A percentile compares a stretch with the other conserved stretches of the same genome.
Evolutionary conservation across 2,329 filamentous ascomycete genomes (phyloP).

Genomic region (Apiospora saccharicola): DNA sequence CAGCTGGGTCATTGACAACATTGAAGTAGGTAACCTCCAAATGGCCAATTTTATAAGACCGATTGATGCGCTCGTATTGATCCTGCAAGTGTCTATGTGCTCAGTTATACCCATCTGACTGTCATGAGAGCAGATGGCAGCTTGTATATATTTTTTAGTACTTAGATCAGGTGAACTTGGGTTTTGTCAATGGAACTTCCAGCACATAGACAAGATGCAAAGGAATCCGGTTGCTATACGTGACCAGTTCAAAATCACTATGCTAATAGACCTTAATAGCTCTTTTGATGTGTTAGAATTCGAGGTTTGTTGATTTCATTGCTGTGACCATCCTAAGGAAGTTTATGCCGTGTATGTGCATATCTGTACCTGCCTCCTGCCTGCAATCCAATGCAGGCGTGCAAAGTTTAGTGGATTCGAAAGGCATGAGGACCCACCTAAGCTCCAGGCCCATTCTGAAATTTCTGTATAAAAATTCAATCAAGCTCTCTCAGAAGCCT

Average conservation of each 20-base stretch:
- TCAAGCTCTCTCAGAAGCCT: slow-evolving; percentile 27
- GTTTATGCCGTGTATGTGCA: background rate
- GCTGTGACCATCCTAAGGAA: background rate
- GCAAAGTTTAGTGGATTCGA: background rate
- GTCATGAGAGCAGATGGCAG: too few species aligned
- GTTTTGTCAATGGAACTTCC: background rate
- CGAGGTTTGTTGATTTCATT: background rate
- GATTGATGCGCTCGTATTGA: too few species aligned
- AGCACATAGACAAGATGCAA: background rate
- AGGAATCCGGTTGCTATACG: background rate
- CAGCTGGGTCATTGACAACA: too few species aligned
- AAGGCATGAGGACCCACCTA: slow-evolving; percentile 24
- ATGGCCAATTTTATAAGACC: too few species aligned
- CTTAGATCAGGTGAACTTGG: too few species aligned
- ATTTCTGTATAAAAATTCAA: slow-evolving; percentile 34
- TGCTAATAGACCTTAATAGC: background rate
- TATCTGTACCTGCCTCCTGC: background rate
- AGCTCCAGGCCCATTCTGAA: slow-evolving; percentile 6
- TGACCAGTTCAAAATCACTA: background rate
- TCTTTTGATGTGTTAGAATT: background rate
- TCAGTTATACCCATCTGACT: too few species aligned
- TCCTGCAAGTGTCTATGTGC: too few species aligned
- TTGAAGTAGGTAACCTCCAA: too few species aligned
- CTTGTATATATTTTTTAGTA: too few species aligned
- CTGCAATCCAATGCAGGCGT: background rate